Conservation (phyloP, 73 alveolate genomes). For the Tetrahymena elliotti region DNA sequence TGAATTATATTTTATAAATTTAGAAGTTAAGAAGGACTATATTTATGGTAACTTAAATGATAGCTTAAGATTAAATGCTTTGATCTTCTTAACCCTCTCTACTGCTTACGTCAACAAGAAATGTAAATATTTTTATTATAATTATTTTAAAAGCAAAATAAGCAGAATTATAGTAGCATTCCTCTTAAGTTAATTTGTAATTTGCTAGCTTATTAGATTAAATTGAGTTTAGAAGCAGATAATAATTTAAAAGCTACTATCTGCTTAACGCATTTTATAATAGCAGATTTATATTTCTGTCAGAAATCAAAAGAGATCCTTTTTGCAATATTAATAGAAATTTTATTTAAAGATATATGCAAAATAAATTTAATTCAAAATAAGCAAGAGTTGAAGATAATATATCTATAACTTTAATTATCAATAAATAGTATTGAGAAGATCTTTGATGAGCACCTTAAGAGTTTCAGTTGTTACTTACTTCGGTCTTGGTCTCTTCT, state of each 20-base stretch:
- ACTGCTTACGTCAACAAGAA: neutral
- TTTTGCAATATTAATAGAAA: neutral
- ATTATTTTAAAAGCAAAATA: neutral
- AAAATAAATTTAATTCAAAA: neutral
- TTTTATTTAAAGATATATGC: neutral
- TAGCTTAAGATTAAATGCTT: neutral
- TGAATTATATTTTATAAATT: neutral
- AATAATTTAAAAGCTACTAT: neutral
- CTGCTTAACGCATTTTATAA: neutral
- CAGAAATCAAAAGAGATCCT: neutral
- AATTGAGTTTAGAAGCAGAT: neutral
- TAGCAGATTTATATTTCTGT: neutral
- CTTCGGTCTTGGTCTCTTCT: slow-evolving; percentile 27
- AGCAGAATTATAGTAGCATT: neutral
- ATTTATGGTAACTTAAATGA: neutral
- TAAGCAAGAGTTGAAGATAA: too few relatives aligned
- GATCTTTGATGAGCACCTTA: neutral
- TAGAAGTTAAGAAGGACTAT: neutral
- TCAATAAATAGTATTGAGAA: neutral
- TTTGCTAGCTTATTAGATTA: neutral
- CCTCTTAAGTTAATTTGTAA: neutral
- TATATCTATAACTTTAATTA: too few relatives aligned
- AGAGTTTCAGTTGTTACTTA: slow-evolving; percentile 36
- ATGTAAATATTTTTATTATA: neutral
- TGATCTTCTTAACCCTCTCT: neutral